Evolutionary conservation across 2,329 filamentous ascomycete species (phyloP).

Genomic region (Aspergillus versicolor): DNA sequence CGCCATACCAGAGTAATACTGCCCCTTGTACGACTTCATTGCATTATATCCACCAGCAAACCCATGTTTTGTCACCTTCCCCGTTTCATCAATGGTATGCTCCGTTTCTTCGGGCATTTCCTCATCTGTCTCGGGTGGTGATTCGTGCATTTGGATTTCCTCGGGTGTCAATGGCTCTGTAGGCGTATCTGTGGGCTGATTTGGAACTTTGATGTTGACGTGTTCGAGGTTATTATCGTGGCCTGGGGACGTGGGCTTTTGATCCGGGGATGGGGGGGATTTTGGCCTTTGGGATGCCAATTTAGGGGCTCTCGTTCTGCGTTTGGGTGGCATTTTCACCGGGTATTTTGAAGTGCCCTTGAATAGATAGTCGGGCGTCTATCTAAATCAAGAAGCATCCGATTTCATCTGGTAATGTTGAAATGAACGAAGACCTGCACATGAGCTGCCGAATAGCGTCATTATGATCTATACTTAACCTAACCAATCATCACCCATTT

Average conservation of each 20-base stretch:
- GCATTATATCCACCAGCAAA: slow-evolving; percentile 26
- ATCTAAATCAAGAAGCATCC: neutral
- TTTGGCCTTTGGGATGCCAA: neutral
- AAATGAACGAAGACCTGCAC: neutral
- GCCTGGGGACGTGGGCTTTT: neutral
- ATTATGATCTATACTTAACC: neutral
- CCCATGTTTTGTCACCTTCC: neutral
- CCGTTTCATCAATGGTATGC: slow-evolving; percentile 1
- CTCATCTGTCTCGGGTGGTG: slow-evolving; percentile 23
- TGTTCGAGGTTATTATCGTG: neutral
- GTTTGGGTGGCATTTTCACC: neutral
- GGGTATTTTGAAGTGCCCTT: neutral
- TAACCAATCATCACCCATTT: neutral
- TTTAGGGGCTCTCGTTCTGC: neutral
- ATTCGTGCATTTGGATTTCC: neutral
- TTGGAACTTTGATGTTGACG: neutral
- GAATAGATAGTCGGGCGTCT: neutral
- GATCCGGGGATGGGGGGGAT: neutral
- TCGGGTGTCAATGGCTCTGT: neutral
- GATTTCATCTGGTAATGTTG: neutral
- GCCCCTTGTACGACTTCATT: slow-evolving; percentile 34
- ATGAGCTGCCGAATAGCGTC: neutral
- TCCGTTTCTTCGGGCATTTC: slow-evolving; percentile 18
- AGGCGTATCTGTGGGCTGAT: neutral
- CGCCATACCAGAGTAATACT: slow-evolving; percentile 38